phyloP scores from a whole-genome alignment of 2,329 filamentous ascomycete species.

The Fusarium keratoplasticum region DNA sequence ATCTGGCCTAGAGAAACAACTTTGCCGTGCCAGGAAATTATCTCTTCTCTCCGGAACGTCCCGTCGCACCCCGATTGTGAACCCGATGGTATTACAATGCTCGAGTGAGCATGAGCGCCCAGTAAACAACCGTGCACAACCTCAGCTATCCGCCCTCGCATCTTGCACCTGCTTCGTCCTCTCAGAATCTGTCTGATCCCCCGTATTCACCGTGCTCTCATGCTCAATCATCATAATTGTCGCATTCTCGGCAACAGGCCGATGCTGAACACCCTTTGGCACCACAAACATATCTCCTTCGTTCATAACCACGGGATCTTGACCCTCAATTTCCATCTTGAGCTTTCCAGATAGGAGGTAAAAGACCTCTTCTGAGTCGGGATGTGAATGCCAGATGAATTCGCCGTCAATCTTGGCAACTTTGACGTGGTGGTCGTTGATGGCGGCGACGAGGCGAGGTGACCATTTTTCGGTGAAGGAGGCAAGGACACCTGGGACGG shows the following conservation, averaged over 20 bases:
- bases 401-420: conserved; percentile 53
- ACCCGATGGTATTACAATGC: background rate
- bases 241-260: conserved; percentile 51
- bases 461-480: conserved; percentile 47
- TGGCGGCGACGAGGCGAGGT: conserved; percentile 46
- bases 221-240: conserved; percentile 54
- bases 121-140: background rate
- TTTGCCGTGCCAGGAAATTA: background rate
- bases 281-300: conserved; percentile 51
- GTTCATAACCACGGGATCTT: conserved; percentile 44
- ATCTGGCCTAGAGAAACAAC: background rate
- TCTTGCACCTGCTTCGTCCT: conserved; percentile 40
- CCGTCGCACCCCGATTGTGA: no score
- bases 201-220: conserved; percentile 47
- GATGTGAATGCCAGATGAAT: conserved; percentile 56
- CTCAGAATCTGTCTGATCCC: conserved; percentile 40
- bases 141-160: conserved; percentile 8
- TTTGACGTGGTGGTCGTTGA: conserved; percentile 55
- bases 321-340: conserved; percentile 48
- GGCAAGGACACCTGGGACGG: conserved; percentile 43
- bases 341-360: conserved; percentile 52
- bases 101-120: background rate
- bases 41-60: background rate
- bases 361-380: conserved; percentile 56
- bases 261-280: conserved; percentile 51